phyloP scores from a whole-genome alignment of 352 stramenopile genomes.

The Globisporangium nunn region DNA sequence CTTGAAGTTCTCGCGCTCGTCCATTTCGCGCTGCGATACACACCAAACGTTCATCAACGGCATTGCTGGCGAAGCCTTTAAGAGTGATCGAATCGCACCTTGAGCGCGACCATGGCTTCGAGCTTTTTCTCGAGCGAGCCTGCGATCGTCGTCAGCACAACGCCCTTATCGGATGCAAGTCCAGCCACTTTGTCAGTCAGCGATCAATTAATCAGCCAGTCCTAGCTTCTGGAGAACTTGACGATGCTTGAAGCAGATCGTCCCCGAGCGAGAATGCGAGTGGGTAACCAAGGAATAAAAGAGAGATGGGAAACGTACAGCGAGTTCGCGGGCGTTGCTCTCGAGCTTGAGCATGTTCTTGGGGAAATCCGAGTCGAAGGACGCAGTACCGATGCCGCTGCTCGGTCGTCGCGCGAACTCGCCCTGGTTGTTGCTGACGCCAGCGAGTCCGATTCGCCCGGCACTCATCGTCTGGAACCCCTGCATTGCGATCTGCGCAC shows the following conservation, averaged over 20 bases:
- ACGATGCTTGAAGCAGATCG: not conserved
- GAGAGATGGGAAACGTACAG: conserved; percentile 11
- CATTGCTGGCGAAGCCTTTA: not conserved
- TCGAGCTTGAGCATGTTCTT: conserved; percentile 16
- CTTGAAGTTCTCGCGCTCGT: conserved; percentile 21
- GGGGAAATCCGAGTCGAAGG: conserved; percentile 17
- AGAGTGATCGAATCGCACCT: conserved; percentile 7
- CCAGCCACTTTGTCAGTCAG: not conserved
- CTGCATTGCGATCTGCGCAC: conserved; percentile 16
- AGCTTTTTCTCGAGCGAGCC: conserved; percentile 32
- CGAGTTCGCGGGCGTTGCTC: conserved; percentile 4
- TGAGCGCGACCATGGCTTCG: conserved; percentile 21
- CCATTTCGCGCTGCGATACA: conserved; percentile 19
- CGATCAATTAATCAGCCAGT: not conserved
- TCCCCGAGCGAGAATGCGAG: not conserved
- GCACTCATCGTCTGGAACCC: not conserved
- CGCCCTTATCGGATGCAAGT: conserved; percentile 13
- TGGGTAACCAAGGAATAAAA: not conserved
- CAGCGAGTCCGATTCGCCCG: not conserved
- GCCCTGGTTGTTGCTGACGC: not conserved
- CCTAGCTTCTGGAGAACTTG: not conserved
- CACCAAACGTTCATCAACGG: not conserved
- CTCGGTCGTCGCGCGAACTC: conserved; percentile 5
- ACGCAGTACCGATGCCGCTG: not conserved
- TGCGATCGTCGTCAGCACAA: conserved; percentile 23